Evolutionary conservation across 352 stramenopile species (phyloP), one percentile per base, ranked within the genome.

Genomic region (Pythium sp.): DNA sequence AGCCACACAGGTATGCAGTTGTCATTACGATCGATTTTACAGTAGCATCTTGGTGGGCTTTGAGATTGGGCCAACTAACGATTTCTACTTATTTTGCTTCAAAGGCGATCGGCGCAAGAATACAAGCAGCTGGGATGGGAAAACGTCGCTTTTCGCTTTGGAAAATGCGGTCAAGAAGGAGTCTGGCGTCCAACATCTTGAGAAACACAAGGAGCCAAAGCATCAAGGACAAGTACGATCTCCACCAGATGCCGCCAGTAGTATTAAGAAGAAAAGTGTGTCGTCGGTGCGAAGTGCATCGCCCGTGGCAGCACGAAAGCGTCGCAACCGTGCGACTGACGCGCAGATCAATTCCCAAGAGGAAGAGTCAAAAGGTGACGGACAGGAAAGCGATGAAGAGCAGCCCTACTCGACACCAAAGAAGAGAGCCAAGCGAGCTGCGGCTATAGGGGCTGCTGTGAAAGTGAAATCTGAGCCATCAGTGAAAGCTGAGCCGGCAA

Each of bases 101-200:
- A 6, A 57, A 24, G 73, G 51, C 26, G 53, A 51, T 6, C 62
- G 63, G 20, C 56, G 61, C 9, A 86, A 90, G 55, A 59, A 54
- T 5, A 63, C 61, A 2, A 82, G 78, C 58, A 89, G 84, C 60
- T 93, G 84, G 84, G 72, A 86, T 43, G 84, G 84, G 4, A 70
- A 76, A 43, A 72, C 68, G 15, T 74, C 80, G n/a, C 63, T 89
- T 20, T 87, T 89, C 56, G 67, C 62, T 0, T 28, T 53, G 22
- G 41, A 63, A 24, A 61, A 53, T 63, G 64, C 30, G 11, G 62
- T 68, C 14, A 68, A 68, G 62, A 54, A 62, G n/a, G 49, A 62
- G 6, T 4, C 41, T 65, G 65, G 71, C 54, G n/a, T 57, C 66
- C 38, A 70, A 59, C 22, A 38, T 28, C 20, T 5, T 53, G 24